Percentiles rank a stretch among this genome's conserved stretches.
Evolutionary conservation across 1,139 yeast genomes (phyloP).

Genomic region (Candida dubliniensis): DNA sequence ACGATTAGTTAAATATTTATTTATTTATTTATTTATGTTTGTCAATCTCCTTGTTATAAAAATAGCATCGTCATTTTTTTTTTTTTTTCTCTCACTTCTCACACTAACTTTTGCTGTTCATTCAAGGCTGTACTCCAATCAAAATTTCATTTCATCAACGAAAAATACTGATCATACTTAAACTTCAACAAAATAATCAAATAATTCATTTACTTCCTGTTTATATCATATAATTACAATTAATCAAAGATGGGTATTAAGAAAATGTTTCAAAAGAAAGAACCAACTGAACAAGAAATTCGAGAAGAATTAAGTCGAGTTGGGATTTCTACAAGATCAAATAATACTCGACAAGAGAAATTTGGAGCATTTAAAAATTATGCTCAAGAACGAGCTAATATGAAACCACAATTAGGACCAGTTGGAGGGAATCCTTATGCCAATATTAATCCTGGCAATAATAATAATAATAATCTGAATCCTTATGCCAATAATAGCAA

Average conservation of each 20-base stretch:
- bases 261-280: conserved; percentile 60
- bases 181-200: background rate
- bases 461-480: conserved; percentile 19
- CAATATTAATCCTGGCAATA: conserved; percentile 24
- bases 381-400: conserved; percentile 49
- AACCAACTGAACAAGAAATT: conserved; percentile 59
- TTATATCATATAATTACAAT: background rate
- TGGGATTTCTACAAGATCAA: conserved; percentile 53
- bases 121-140: too few species aligned
- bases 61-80: too few species aligned
- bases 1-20: too few species aligned
- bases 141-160: too few species aligned
- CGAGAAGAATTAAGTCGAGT: conserved; percentile 49
- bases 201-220: background rate
- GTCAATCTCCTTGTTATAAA: too few species aligned
- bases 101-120: too few species aligned
- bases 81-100: too few species aligned
- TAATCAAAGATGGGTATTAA: conserved; percentile 38
- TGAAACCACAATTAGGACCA: conserved; percentile 47
- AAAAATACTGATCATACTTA: background rate
- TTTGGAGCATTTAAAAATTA: conserved; percentile 67
- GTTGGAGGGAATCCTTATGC: conserved; percentile 42
- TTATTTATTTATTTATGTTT: too few species aligned
- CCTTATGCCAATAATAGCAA: conserved; percentile 27
- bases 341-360: conserved; percentile 44